Conservation (phyloP, 31 red algal species). For the Asparagopsis taxiformis region DNA sequence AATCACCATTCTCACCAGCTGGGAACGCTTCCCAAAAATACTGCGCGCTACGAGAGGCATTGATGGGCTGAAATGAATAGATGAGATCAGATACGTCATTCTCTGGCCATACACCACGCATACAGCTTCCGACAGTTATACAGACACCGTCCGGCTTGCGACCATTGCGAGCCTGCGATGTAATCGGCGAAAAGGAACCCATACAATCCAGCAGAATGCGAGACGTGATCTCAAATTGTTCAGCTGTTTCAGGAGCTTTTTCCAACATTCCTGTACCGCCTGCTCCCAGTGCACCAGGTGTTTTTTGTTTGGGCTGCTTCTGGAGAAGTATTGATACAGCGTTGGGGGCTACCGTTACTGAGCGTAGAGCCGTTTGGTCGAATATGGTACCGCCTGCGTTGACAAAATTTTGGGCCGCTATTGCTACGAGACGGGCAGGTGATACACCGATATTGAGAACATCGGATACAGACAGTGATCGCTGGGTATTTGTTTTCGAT, state of each 20-base stretch:
- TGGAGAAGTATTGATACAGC: constrained; percentile 24
- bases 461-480: constrained; percentile 40
- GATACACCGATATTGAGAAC: constrained; percentile 88
- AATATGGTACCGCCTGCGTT: constrained; percentile 53
- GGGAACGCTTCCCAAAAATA: constrained; percentile 98
- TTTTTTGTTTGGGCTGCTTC: not conserved
- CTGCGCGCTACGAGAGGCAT: constrained; percentile 35
- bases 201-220: constrained; percentile 81
- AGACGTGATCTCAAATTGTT: constrained; percentile 23
- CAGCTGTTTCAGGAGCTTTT: not conserved
- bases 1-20: constrained; percentile 20
- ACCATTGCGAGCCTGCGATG: constrained; percentile 57
- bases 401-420: constrained; percentile 37
- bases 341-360: constrained; percentile 30
- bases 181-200: constrained; percentile 87
- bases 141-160: constrained; percentile 85
- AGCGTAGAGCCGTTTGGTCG: constrained; percentile 29
- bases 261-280: constrained; percentile 62
- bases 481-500: not conserved
- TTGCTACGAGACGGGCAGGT: constrained; percentile 56
- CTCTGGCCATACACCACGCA: constrained; percentile 41
- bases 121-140: constrained; percentile 86
- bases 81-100: constrained; percentile 70
- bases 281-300: constrained; percentile 47
- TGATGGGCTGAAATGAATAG: constrained; percentile 56